These are phyloP conservation scores for Lignosus rhinocerotis DNA, from an alignment of 1,284 basidiomycete genomes.

Conservation along the genomic window DNA sequence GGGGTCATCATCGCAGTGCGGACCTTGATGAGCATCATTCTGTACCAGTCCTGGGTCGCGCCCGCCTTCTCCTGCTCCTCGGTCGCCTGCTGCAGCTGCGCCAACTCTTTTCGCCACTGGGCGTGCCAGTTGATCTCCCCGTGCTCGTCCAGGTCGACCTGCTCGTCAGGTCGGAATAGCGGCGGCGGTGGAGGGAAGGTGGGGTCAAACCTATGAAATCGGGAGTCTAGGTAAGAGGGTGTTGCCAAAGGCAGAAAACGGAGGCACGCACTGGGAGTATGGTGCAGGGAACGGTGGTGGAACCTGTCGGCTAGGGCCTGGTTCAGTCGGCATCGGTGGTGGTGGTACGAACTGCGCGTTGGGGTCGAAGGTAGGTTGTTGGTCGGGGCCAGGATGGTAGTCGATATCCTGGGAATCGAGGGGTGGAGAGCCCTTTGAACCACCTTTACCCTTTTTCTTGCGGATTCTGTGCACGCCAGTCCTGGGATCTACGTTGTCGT, in stretches of 20 bases:
- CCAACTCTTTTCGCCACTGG: slow-evolving; percentile 76
- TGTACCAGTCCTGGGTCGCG: slow-evolving; percentile 77
- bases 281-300: slow-evolving; percentile 49
- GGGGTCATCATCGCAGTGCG: slow-evolving; percentile 67
- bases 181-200: slow-evolving; percentile 57
- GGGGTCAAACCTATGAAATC: slow-evolving; percentile 57
- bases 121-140: slow-evolving; percentile 78
- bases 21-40: slow-evolving; percentile 77
- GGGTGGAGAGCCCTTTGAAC: slow-evolving; percentile 42
- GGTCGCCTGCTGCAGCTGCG: slow-evolving; percentile 68
- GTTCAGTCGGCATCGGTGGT: slow-evolving; percentile 57
- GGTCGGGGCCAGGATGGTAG: slow-evolving; percentile 47
- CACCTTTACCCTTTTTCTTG: slow-evolving; percentile 72
- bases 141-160: slow-evolving; percentile 70
- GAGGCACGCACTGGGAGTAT: slow-evolving; percentile 49
- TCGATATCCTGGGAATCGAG: slow-evolving; percentile 47
- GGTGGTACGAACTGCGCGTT: slow-evolving; percentile 54
- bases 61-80: slow-evolving; percentile 77
- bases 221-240: background rate
- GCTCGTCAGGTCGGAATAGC: slow-evolving; percentile 62
- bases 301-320: slow-evolving; percentile 52
- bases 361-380: slow-evolving; percentile 47
- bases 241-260: background rate
- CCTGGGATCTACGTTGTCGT: slow-evolving; percentile 82
- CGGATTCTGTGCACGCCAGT: slow-evolving; percentile 82